Conservation (phyloP, 139 green algal species). For the Edaphochlamys debaryana region DNA sequence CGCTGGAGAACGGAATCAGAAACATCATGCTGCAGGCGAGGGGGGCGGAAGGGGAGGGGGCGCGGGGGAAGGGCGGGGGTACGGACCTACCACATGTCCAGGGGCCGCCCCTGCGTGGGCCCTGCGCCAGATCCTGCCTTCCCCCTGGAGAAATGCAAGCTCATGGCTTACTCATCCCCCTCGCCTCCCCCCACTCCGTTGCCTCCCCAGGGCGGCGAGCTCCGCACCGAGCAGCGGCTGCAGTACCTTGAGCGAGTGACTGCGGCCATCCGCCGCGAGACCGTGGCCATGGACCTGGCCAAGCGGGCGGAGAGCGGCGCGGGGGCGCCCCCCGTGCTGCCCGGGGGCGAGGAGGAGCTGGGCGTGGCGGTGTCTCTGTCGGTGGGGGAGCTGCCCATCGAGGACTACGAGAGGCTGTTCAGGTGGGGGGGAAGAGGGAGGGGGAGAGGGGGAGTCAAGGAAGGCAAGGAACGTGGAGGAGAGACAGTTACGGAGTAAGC, state of each 20-base stretch:
- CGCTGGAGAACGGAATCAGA: constrained; percentile 64
- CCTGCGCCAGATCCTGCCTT: no score
- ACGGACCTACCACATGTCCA: no score
- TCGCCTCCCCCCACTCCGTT: no score
- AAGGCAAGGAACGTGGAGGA: no score
- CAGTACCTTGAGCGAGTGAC: constrained; percentile 61
- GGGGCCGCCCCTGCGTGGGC: no score
- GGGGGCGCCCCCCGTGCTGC: neutral
- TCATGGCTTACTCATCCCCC: no score
- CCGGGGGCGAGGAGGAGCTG: constrained; percentile 34
- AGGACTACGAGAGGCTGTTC: constrained; percentile 45
- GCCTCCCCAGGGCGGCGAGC: constrained; percentile 53
- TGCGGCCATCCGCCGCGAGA: constrained; percentile 38
- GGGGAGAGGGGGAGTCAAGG: no score
- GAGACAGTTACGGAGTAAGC: neutral
- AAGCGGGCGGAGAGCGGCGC: neutral
- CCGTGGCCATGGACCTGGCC: constrained; percentile 55
- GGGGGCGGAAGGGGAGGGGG: neutral
- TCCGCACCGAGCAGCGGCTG: constrained; percentile 60
- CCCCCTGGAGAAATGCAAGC: no score
- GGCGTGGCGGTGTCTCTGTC: constrained; percentile 70
- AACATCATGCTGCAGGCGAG: constrained; percentile 74
- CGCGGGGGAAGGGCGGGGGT: neutral
- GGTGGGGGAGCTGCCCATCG: constrained; percentile 63
- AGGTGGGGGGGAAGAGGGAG: neutral